These are phyloP conservation scores for Spathaspora hagerdaliae DNA, from an alignment of 805 yeast species.

Conservation along the genomic window DNA sequence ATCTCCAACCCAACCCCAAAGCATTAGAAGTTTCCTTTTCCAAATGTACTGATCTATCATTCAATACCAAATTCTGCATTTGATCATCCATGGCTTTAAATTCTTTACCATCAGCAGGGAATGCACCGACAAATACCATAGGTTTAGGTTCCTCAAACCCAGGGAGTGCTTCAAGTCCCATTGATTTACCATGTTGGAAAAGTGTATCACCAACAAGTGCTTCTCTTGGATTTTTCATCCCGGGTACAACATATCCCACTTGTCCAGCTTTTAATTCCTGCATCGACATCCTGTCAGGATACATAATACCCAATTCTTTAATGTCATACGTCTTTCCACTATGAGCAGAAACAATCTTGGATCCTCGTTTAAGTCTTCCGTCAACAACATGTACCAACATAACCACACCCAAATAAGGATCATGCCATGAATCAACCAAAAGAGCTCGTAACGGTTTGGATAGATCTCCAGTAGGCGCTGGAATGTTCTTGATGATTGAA, in stretches of 20 bases:
- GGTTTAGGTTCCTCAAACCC: constrained; percentile 97
- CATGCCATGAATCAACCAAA: constrained; percentile 97
- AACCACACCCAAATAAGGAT: constrained; percentile 86
- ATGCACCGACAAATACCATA: constrained; percentile 98
- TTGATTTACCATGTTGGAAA: constrained; percentile 53
- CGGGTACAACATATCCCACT: constrained; percentile 92
- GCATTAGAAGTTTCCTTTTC: constrained; percentile 92
- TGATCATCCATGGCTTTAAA: constrained; percentile 87
- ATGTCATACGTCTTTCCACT: constrained; percentile 76
- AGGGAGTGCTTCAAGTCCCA: constrained; percentile 69
- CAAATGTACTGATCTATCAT: constrained; percentile 87
- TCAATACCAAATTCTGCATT: constrained; percentile 80
- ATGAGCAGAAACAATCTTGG: constrained; percentile 72
- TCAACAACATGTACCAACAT: constrained; percentile 81
- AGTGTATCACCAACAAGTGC: constrained; percentile 92
- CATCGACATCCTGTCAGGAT: constrained; percentile 76
- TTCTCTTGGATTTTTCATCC: constrained; percentile 83
- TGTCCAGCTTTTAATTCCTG: constrained; percentile 77
- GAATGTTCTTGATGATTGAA: constrained; percentile 74
- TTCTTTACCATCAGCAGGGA: constrained; percentile 92
- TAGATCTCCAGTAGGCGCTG: constrained; percentile 63
- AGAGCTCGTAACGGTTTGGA: constrained; percentile 62
- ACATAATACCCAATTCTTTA: constrained; percentile 92
- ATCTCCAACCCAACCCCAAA: constrained; percentile 95
- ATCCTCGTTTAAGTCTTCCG: constrained; percentile 72